phyloP scores from a whole-genome alignment of 176 grass and related monocot species.

The Ensete ventricosum region DNA sequence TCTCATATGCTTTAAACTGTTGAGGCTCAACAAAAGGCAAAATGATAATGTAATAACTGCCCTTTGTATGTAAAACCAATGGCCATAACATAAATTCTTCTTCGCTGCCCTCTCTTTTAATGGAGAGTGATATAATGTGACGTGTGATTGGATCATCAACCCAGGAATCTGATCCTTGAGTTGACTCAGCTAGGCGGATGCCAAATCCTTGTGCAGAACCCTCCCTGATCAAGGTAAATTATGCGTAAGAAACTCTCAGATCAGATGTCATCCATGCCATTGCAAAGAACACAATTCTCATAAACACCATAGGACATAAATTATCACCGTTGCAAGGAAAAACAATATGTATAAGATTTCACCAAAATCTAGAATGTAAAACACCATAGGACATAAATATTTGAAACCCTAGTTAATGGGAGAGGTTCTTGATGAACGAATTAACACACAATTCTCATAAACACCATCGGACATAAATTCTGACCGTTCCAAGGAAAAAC shows the following conservation, averaged over 20 bases:
- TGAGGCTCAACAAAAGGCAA: constrained; percentile 65
- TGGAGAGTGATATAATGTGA: constrained; percentile 56
- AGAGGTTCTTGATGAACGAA: neutral
- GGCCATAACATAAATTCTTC: constrained; percentile 66
- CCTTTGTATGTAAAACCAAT: constrained; percentile 60
- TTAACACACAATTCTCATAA: neutral
- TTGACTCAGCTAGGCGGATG: constrained; percentile 44
- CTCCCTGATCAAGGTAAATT: constrained; percentile 37
- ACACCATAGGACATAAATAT: neutral
- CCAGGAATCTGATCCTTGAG: constrained; percentile 65
- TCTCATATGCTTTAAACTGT: constrained; percentile 49
- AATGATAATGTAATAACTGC: constrained; percentile 62
- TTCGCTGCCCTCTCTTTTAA: constrained; percentile 29
- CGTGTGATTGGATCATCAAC: constrained; percentile 84
- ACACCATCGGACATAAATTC: too few species aligned
- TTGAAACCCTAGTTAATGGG: too few species aligned
- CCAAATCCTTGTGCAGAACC: constrained; percentile 64
- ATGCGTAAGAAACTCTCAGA: neutral
- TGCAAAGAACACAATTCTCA: neutral
- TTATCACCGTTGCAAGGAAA: too few species aligned
- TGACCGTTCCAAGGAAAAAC: neutral
- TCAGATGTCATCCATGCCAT: neutral
- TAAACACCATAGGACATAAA: too few species aligned
- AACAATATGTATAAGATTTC: neutral
- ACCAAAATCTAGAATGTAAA: neutral